Evolutionary conservation across 768 basidiomycete genomes (phyloP).

Genomic region (Naganishia randhawae): DNA sequence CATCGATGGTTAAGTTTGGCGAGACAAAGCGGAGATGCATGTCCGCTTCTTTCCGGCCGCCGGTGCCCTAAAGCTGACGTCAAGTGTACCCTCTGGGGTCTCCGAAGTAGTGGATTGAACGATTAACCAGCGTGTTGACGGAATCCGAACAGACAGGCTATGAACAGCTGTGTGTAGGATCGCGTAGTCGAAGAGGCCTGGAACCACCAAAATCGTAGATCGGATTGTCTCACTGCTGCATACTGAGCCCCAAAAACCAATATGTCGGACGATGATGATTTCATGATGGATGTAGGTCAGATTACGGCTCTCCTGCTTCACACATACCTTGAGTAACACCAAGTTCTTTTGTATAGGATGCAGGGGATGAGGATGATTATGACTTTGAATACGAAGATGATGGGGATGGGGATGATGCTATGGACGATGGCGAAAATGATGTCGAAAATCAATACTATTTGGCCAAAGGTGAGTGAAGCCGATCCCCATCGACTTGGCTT

Average conservation of each 20-base stretch:
- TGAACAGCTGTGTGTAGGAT: neutral
- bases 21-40: neutral
- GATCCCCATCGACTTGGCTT: neutral
- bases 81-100: neutral
- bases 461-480: slow-evolving; percentile 71
- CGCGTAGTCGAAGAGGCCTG: neutral
- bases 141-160: no score
- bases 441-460: slow-evolving; percentile 98
- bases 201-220: neutral
- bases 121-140: neutral
- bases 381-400: slow-evolving; percentile 94
- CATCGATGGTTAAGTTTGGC: neutral
- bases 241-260: neutral
- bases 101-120: neutral
- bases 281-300: slow-evolving; percentile 51
- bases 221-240: neutral
- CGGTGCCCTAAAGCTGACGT: slow-evolving; percentile 13
- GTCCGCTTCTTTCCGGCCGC: neutral
- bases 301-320: neutral
- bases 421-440: slow-evolving; percentile 71
- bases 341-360: slow-evolving; percentile 41
- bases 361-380: slow-evolving; percentile 62
- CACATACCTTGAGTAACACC: neutral
- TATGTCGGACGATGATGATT: slow-evolving; percentile 53
- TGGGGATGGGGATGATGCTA: slow-evolving; percentile 61